Conservation (phyloP, 192 early-diverging fungal species). For the Coemansia sp. region DNA sequence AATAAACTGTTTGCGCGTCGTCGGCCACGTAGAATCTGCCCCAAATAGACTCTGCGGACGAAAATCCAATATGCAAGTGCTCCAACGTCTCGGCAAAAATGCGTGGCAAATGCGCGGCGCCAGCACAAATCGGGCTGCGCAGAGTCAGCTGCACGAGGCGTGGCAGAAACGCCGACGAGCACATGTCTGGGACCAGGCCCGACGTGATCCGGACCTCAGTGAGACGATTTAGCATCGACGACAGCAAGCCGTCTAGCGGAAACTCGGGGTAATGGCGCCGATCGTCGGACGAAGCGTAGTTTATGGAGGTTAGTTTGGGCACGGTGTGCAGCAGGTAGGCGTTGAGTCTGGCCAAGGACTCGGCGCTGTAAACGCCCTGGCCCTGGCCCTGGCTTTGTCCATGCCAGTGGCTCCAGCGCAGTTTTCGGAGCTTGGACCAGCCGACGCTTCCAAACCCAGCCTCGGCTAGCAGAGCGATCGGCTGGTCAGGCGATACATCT, state of each 20-base stretch:
- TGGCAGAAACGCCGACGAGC: constrained; percentile 34
- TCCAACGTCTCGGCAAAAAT: constrained; percentile 40
- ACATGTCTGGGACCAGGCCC: constrained; percentile 28
- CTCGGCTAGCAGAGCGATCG: constrained; percentile 15
- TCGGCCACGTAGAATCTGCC: constrained; percentile 27
- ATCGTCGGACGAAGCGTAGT: constrained; percentile 28
- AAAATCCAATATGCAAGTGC: constrained; percentile 29
- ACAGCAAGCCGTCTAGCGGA: constrained; percentile 32
- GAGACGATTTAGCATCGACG: constrained; percentile 28
- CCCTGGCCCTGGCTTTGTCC: constrained; percentile 7
- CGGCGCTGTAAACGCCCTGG: constrained; percentile 5
- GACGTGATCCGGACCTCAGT: constrained; percentile 11
- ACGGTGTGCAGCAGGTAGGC: constrained; percentile 30
- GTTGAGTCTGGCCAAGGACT: constrained; percentile 33
- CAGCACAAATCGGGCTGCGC: constrained; percentile 21
- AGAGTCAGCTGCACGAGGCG: constrained; percentile 28
- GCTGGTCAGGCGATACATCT: constrained; percentile 23
- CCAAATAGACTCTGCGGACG: constrained; percentile 38
- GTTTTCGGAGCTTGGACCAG: constrained; percentile 18
- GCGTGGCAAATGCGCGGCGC: constrained; percentile 25
- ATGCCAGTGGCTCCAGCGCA: constrained; percentile 30
- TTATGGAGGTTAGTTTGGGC: constrained; percentile 30
- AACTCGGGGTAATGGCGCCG: constrained; percentile 32
- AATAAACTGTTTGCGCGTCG: constrained; percentile 8
- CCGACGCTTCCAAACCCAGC: constrained; percentile 15